A percentile compares a stretch with the other conserved stretches of the same genome.
Conservation (phyloP, 108 stramenopile genomes). For the Conticribra weissflogii region DNA sequence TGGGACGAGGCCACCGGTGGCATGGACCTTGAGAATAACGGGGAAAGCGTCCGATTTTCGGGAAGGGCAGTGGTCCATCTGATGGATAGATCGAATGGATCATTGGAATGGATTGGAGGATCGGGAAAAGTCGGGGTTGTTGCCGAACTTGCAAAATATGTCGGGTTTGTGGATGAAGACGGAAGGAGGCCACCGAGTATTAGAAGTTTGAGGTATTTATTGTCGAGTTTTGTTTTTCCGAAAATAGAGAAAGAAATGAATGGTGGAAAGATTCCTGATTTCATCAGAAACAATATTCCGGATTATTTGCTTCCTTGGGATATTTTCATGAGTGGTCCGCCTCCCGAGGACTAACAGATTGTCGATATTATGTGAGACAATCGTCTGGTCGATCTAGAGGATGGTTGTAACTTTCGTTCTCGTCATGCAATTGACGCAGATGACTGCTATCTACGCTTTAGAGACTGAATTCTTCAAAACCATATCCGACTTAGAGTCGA, state of each 20-base stretch:
- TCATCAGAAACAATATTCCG: conserved; percentile 64
- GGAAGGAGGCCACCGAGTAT: conserved; percentile 70
- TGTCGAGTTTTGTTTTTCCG: conserved; percentile 76
- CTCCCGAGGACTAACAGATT: conserved; percentile 25
- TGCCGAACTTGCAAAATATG: conserved; percentile 88
- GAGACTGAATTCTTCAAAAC: no score
- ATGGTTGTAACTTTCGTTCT: no score
- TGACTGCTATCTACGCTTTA: no score
- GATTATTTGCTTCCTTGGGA: conserved; percentile 71
- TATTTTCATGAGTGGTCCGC: conserved; percentile 62
- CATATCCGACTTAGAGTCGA: no score
- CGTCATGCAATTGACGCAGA: no score
- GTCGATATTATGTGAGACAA: not conserved
- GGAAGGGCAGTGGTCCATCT: conserved; percentile 66
- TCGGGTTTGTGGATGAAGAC: conserved; percentile 78
- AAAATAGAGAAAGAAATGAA: conserved; percentile 59
- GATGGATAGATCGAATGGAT: conserved; percentile 22
- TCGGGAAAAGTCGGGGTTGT: conserved; percentile 83
- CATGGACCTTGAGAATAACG: conserved; percentile 51
- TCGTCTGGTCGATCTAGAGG: no score
- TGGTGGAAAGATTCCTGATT: conserved; percentile 52
- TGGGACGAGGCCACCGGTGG: conserved; percentile 80
- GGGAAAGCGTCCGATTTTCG: conserved; percentile 73
- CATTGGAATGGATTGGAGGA: conserved; percentile 44
- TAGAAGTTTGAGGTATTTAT: conserved; percentile 63